Evolutionary conservation across 495 filamentous ascomycete genomes (phyloP).

Genomic region (Penicillium subrubescens): DNA sequence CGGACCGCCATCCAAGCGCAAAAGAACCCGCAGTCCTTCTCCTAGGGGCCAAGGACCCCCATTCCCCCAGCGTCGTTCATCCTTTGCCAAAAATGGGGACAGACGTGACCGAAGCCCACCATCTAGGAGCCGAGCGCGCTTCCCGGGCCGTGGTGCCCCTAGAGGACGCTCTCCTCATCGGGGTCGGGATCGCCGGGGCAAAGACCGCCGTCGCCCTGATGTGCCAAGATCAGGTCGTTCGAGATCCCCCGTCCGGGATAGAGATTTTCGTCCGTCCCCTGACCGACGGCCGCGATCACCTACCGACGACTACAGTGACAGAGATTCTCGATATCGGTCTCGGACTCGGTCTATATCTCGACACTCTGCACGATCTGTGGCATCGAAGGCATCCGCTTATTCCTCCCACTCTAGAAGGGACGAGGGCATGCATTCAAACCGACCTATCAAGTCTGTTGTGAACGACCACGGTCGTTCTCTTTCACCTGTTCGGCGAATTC

Average conservation of each 20-base stretch:
- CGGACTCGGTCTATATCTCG: conserved; percentile 36
- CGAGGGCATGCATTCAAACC: conserved; percentile 35
- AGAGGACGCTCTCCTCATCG: conserved; percentile 39
- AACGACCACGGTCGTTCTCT: conserved; percentile 34
- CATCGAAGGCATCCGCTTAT: conserved; percentile 35
- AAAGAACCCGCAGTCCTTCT: conserved; percentile 52
- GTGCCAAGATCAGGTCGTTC: conserved; percentile 29
- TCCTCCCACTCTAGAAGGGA: conserved; percentile 29
- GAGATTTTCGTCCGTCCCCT: conserved; percentile 30
- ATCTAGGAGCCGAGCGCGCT: conserved; percentile 33
- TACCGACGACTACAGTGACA: conserved; percentile 32
- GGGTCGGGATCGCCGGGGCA: conserved; percentile 40
- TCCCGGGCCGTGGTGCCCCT: conserved; percentile 36
- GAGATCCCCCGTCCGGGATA: conserved; percentile 38
- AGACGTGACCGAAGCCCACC: conserved; percentile 37
- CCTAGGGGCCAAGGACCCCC: conserved; percentile 31
- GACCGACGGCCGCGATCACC: conserved; percentile 34
- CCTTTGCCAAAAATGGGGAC: conserved; percentile 30
- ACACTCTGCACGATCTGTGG: conserved; percentile 36
- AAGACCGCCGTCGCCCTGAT: conserved; percentile 30
- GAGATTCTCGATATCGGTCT: conserved; percentile 37
- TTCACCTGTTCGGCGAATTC: conserved; percentile 42
- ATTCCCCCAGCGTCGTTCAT: conserved; percentile 27
- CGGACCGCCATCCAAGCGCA: conserved; percentile 41
- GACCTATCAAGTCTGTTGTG: conserved; percentile 29